Base-by-base conservation (phyloP, 257 asterid species). In the Hygrophila difformis region DNA sequence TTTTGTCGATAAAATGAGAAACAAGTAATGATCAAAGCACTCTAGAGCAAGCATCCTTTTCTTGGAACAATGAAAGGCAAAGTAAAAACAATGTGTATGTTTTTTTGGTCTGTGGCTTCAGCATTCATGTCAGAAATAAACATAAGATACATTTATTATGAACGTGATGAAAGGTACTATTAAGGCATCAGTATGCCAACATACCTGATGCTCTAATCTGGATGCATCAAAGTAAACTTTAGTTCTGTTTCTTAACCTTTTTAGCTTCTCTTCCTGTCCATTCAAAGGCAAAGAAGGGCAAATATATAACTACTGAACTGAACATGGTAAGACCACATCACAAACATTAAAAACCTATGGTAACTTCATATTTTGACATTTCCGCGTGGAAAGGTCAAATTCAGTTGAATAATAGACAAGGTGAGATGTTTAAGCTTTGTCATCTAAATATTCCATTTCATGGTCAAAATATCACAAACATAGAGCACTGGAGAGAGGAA, bases 181-280 rank as follows among this genome's bases (percentile, higher is more conserved):
- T 24, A 24, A 24, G 29, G 37, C 37, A 1, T 5, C 37, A 51
- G 51, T 14, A 51, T 39, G 53, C 26, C 59, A 47, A 26, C 59
- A 42, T 34, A 77, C 96, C 93, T 77, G 96, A 71, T 87, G 97
- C 40, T 77, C 81, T 23, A 62, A 70, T 54, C 72, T 83, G 35
- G 87, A 82, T 10, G 87, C 75, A 67, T 79, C 91, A 55, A 82
- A 87, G 47, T 66, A 50, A 58, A 75, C 71, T 69, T 71, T 81
- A 57, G 76, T 80, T 41, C 96, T 74, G 56, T 69, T 67, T 60
- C 73, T 78, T 68, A 87, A 72, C 59, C 93, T 75, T 60, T 66
- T 64, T 49, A 78, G 64, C 76, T 91, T 79, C 63, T 78, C 85
- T 59, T 76, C 83, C 94, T 81, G 70, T 38, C 22, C 48, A 62